A percentile compares a stretch with the other conserved stretches of the same genome.
Evolutionary conservation across 108 stramenopile genomes (phyloP).

Genomic region (Aurantiochytrium sp.): DNA sequence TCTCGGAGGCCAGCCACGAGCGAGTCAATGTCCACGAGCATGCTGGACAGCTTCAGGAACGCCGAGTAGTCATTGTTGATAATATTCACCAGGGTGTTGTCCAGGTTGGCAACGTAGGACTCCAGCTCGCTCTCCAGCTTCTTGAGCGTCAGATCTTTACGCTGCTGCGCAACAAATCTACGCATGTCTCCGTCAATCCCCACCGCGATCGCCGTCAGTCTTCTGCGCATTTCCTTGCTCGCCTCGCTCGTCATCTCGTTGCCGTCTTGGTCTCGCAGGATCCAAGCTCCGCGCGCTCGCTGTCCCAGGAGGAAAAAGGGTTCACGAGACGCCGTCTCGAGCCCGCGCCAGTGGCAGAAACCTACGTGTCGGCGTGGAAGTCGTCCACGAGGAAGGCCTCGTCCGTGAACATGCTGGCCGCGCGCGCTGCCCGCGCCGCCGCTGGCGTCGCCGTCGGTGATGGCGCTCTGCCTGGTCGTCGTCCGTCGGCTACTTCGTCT

Average conservation of each 20-base stretch:
- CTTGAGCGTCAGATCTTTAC: not conserved
- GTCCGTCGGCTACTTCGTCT: too few species aligned
- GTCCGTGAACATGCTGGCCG: not conserved
- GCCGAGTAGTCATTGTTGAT: slow-evolving; percentile 31
- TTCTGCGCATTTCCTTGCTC: too few species aligned
- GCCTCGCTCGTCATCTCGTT: too few species aligned
- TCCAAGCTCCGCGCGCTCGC: too few species aligned
- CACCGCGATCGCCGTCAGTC: too few species aligned
- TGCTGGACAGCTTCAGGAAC: slow-evolving; percentile 4
- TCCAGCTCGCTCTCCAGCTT: slow-evolving; percentile 26
- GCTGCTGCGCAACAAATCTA: not conserved
- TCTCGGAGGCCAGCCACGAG: slow-evolving; percentile 8
- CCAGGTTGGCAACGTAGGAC: not conserved
- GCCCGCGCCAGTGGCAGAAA: not conserved
- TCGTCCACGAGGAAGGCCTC: not conserved
- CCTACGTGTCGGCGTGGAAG: not conserved
- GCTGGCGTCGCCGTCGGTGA: too few species aligned
- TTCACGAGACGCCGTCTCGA: too few species aligned
- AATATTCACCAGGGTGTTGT: slow-evolving; percentile 16
- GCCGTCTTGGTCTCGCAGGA: too few species aligned
- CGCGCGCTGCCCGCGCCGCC: not conserved
- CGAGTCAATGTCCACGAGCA: slow-evolving; percentile 15
- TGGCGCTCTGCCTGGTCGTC: too few species aligned
- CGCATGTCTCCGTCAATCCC: too few species aligned
- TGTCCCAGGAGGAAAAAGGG: too few species aligned